These are phyloP conservation scores for Sclerotinia nivalis DNA, from an alignment of 2,329 filamentous ascomycete species.

Conservation along the genomic window DNA sequence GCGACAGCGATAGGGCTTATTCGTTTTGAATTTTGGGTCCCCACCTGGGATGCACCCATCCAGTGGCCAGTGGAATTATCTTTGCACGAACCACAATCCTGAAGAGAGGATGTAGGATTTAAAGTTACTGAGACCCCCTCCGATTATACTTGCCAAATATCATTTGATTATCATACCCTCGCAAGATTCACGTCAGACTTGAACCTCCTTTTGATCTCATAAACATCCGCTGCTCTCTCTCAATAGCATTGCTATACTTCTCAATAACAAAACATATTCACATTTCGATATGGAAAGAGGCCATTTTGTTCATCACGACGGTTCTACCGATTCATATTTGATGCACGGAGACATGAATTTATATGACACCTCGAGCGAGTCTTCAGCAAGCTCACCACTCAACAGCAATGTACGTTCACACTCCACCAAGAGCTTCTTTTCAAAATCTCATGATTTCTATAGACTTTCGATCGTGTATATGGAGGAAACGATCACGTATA, in stretches of 20 bases:
- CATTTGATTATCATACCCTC: slow-evolving; percentile 7
- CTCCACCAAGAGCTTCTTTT: background rate
- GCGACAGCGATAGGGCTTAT: slow-evolving; percentile 22
- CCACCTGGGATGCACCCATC: slow-evolving; percentile 2
- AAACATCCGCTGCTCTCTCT: background rate
- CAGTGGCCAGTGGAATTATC: slow-evolving; percentile 16
- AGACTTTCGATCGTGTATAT: slow-evolving; percentile 26
- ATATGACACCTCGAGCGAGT: slow-evolving; percentile 41
- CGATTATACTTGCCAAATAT: slow-evolving; percentile 1
- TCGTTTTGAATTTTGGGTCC: slow-evolving; percentile 21
- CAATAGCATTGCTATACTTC: background rate
- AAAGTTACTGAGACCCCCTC: slow-evolving; percentile 14
- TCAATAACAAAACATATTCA: background rate
- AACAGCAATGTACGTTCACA: slow-evolving; percentile 36
- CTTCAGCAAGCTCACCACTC: slow-evolving; percentile 39
- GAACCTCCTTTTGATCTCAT: background rate
- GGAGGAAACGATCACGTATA: slow-evolving; percentile 37
- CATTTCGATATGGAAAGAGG: slow-evolving; percentile 33
- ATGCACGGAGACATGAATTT: slow-evolving; percentile 35
- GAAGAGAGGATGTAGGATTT: slow-evolving; percentile 19
- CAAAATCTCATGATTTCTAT: slow-evolving; percentile 24
- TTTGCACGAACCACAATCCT: slow-evolving; percentile 12
- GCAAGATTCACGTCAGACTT: background rate
- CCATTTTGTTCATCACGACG: slow-evolving; percentile 30
- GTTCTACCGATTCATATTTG: slow-evolving; percentile 31